Conservation (phyloP, 257 asterid genomes). For the Solanum neorickii region DNA sequence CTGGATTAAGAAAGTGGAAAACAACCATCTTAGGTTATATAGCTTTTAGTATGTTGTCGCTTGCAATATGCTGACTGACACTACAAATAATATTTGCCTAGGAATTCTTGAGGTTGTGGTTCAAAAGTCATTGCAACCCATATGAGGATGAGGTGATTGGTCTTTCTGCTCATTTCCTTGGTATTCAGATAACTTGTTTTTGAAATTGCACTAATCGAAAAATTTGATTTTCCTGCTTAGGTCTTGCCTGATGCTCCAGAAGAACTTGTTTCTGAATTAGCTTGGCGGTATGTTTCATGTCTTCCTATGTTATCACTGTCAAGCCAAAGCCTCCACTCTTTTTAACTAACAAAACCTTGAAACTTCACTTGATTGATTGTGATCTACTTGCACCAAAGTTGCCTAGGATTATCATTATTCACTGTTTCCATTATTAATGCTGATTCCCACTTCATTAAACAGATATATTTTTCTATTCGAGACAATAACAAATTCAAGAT, state of each 20-base stretch:
- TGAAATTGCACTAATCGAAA: background rate
- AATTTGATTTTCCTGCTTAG: slow-evolving; percentile 14
- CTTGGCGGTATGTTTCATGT: slow-evolving; percentile 63
- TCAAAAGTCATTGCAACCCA: slow-evolving; percentile 81
- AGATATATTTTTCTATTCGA: slow-evolving; percentile 78
- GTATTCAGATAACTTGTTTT: background rate
- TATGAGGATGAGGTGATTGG: slow-evolving; percentile 68
- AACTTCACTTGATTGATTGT: background rate
- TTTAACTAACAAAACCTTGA: background rate
- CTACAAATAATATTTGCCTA: slow-evolving; percentile 15
- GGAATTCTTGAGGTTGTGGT: slow-evolving; percentile 98
- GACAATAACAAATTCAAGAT: slow-evolving; percentile 64
- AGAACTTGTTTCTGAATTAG: slow-evolving; percentile 79
- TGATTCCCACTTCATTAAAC: slow-evolving; percentile 7
- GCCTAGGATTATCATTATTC: background rate
- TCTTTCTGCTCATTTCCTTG: background rate
- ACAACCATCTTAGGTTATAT: background rate
- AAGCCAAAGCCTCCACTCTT: background rate
- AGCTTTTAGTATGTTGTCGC: background rate
- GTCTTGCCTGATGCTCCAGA: slow-evolving; percentile 90
- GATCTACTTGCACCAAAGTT: background rate
- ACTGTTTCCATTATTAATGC: background rate
- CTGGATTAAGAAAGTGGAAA: background rate
- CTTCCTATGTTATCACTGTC: background rate
- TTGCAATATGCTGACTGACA: slow-evolving; percentile 12